A percentile compares a stretch with the other conserved stretches of the same genome.
Conservation (phyloP, 148 eudicot genomes). For the Rhododendron ferrugineum region DNA sequence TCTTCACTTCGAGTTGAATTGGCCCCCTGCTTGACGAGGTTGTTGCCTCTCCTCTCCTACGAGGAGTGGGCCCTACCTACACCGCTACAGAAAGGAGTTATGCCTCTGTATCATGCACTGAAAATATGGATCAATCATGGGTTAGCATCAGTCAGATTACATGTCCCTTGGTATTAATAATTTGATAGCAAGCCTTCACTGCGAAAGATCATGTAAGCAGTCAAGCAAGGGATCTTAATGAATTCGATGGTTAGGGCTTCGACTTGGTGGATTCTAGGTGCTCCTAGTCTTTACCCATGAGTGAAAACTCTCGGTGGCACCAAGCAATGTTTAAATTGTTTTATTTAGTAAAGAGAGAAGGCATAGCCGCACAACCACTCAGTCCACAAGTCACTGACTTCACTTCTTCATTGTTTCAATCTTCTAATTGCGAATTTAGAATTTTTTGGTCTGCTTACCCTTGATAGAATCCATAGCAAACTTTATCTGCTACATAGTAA, state of each 20-base stretch:
- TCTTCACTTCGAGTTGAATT: background rate
- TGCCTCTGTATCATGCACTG: background rate
- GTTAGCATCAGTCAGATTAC: background rate
- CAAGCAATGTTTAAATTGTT: background rate
- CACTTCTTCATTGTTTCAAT: background rate
- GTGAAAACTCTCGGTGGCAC: background rate
- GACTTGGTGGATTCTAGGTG: background rate
- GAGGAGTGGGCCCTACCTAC: background rate
- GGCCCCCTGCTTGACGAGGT: background rate
- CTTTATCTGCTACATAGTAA: background rate
- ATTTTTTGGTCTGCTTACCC: background rate
- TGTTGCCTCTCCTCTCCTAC: background rate
- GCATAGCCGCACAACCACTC: background rate
- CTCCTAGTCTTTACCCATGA: background rate
- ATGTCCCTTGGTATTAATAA: background rate
- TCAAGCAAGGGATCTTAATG: background rate
- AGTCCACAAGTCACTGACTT: background rate
- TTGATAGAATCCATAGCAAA: background rate
- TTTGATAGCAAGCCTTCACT: background rate
- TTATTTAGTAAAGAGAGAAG: background rate
- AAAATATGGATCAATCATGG: background rate
- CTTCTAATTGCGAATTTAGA: background rate
- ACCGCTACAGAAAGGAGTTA: background rate
- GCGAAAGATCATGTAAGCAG: background rate
- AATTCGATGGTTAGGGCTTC: background rate